Evolutionary conservation across 257 asterid genomes (phyloP), one percentile per base, ranked within the genome.

Genomic region (Echium plantagineum): DNA sequence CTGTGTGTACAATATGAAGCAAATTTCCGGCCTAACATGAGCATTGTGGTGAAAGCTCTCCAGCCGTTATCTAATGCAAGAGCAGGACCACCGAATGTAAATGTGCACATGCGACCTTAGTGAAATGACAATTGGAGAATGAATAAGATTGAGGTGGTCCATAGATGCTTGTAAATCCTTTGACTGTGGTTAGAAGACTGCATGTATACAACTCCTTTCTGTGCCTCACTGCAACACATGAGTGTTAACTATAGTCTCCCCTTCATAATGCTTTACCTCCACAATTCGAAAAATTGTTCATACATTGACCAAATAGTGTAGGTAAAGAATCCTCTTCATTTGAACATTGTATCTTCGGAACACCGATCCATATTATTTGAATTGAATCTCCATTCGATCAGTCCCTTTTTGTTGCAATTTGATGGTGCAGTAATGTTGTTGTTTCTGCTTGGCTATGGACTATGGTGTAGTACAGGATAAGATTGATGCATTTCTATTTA

Each of bases 21-120:
- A 9, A 87, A 83, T 71, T 86, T 83, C 60, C 79, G 91, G 21
- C 93, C 95, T 19, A 80, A 85, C 77, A 82, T 82, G 85, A 82
- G 87, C 81, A 85, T 83, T 31, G 90, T 85, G 12, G 93, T 86
- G 28, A 86, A 83, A 76, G 93, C 95, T 35, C 82, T 86, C 42
- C 93, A 86, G 76, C 93, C 95, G 54, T 77, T 83, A 26, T 62
- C 84, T 78, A 80, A 80, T 32, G 68, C 94, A 52, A 80, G 81
- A 69, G 19, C 83, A 18, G 90, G 90, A 56, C 81, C 71, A 48
- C 71, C 78, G 17, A 65, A 42, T 48, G 75, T 68, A 58, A 46
- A 78, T 21, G 66, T 64, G 21, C 62, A 63, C 75, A 51, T 70
- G 78, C 78, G 77, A 82, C 62, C 65, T 63, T 42, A 52, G 42